phyloP scores from a whole-genome alignment of 1,139 yeast genomes.

The Groenewaldozyma sp. region DNA sequence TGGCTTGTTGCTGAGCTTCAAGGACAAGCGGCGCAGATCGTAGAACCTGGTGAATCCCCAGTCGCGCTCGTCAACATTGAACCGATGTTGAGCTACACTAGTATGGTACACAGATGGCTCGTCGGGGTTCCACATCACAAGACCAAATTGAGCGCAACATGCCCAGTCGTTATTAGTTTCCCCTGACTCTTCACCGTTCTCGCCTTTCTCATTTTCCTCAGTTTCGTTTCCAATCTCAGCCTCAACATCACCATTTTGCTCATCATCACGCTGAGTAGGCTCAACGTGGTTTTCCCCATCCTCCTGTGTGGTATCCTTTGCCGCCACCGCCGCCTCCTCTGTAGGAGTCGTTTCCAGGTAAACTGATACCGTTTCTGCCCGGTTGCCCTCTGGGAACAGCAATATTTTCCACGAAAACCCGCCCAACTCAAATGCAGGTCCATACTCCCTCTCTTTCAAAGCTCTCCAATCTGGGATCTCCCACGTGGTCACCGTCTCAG shows the following conservation, averaged over 20 bases:
- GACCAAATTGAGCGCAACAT: constrained; percentile 83
- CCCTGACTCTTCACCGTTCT: constrained; percentile 6
- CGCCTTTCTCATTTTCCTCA: constrained; percentile 20
- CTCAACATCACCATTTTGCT: neutral
- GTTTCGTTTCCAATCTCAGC: constrained; percentile 2
- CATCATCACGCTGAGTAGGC: constrained; percentile 1
- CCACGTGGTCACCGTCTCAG: constrained; percentile 53
- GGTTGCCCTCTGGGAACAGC: constrained; percentile 57
- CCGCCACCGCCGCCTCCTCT: constrained; percentile 6
- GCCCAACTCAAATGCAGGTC: constrained; percentile 54
- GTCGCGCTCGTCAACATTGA: constrained; percentile 65
- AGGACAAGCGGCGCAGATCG: constrained; percentile 44
- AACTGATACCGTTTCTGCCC: constrained; percentile 25
- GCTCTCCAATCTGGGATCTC: constrained; percentile 55
- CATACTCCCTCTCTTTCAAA: constrained; percentile 35
- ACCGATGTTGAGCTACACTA: constrained; percentile 75
- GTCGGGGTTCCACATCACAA: constrained; percentile 75
- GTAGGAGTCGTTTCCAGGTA: constrained; percentile 28
- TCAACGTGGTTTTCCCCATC: neutral
- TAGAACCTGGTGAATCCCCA: constrained; percentile 91
- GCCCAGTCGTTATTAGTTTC: constrained; percentile 51
- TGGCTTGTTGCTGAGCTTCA: constrained; percentile 18
- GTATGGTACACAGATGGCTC: constrained; percentile 50
- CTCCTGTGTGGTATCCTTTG: neutral
- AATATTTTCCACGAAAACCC: constrained; percentile 66